Evolutionary conservation across 2,329 filamentous ascomycete genomes (phyloP), one percentile per base, ranked within the genome.

Genomic region (Clarireedia monteithiana): DNA sequence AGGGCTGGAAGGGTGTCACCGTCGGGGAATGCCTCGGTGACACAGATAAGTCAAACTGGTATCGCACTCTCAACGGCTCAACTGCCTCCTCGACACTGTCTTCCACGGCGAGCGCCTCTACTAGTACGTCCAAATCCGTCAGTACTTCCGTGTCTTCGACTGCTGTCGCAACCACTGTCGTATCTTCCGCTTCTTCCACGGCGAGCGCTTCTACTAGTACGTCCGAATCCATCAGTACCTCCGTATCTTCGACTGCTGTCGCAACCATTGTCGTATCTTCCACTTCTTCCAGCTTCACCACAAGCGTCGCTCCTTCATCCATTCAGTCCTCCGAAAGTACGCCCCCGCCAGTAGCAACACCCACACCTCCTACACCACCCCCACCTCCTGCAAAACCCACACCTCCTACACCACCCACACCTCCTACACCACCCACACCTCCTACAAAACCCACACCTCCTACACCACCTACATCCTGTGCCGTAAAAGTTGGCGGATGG

Each of bases 11-110:
- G 66, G 71, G 67, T 58, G 74, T 75, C 24, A 73, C 74, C 3
- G 70, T 76, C 45, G 75, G 73, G 0, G 69, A 75, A 39, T 78
- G 75, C 60, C 61, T 77, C 40, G 71, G 70, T 3, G 74, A 77
- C 57, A 60, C 72, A 9, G 56, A 60, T n/a, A 48, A 39, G 23
- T 68, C 65, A 9, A 66, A 69, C 45, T 77, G 75, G 75, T 77
- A 77, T 48, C 59, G 62, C 9, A 50, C 61, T 46, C 36, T 63
- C 26, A 42, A 54, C 15, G 30, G 17, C 24, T 34, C 14, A 12
- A 30, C 52, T 36, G 26, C 6, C 10, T 24, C 45, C 6, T 49
- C 36, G n/a, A 26, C 34, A 5, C 3, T 20, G 12, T 42, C 45
- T 40, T 40, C 52, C 15, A 17, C 48, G 26, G 10, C 50, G 17